These are phyloP conservation scores for Scheffersomyces lignicola DNA, from an alignment of 1,139 yeast species.

Conservation along the genomic window DNA sequence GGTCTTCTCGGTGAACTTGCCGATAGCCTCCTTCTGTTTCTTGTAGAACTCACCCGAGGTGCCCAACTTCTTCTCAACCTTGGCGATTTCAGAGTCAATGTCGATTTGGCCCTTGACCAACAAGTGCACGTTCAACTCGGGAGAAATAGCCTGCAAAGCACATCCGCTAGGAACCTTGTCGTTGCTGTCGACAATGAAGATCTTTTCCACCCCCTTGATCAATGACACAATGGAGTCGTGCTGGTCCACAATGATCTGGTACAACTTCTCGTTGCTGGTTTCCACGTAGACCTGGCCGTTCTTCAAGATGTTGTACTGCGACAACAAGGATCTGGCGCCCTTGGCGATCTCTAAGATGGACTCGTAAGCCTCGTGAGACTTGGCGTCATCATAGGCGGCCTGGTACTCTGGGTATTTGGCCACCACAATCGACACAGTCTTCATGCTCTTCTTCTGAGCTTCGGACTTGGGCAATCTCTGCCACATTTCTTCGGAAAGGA, in stretches of 20 bases:
- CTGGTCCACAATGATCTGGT: conserved; percentile 63
- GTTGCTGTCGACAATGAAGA: conserved; percentile 56
- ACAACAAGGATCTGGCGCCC: conserved; percentile 86
- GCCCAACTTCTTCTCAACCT: conserved; percentile 74
- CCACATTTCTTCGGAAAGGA: conserved; percentile 96
- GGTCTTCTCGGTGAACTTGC: conserved; percentile 87
- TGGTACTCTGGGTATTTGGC: conserved; percentile 77
- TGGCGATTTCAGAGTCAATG: conserved; percentile 83
- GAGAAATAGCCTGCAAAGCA: conserved; percentile 77
- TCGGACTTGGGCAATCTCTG: conserved; percentile 93
- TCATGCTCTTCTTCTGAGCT: conserved; percentile 45
- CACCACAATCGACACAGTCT: conserved; percentile 67
- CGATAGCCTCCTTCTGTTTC: conserved; percentile 43
- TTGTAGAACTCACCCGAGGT: conserved; percentile 53
- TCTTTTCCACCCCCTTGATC: conserved; percentile 83
- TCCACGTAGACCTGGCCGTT: conserved; percentile 86
- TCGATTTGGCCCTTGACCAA: conserved; percentile 94
- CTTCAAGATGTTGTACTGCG: conserved; percentile 86
- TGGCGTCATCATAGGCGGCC: conserved; percentile 58
- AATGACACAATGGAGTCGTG: conserved; percentile 83
- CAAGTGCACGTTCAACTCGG: conserved; percentile 82
- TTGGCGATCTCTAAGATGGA: conserved; percentile 83
- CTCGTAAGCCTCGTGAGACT: conserved; percentile 74
- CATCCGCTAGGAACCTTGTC: conserved; percentile 81
- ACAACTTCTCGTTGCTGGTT: conserved; percentile 49